phyloP scores from a whole-genome alignment of 352 stramenopile species.

The Pythium phragmitis region DNA sequence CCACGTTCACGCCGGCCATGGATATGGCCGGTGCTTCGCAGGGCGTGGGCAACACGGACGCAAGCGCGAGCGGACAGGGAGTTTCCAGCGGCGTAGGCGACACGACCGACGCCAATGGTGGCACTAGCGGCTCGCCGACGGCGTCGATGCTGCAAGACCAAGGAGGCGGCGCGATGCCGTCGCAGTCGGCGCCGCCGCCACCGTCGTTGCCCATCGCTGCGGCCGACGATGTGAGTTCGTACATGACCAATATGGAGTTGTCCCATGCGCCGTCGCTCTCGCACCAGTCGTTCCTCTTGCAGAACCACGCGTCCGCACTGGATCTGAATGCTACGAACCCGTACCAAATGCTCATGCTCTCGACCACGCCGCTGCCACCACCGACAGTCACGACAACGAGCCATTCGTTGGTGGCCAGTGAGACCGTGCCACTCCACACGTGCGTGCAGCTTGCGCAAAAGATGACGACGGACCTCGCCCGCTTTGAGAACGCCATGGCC shows the following conservation, averaged over 20 bases:
- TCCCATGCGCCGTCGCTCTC: not conserved
- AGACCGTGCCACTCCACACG: slow-evolving; percentile 14
- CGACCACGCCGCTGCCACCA: slow-evolving; percentile 14
- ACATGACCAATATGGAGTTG: slow-evolving; percentile 35
- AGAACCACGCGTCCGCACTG: slow-evolving; percentile 16
- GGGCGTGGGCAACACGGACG: not conserved
- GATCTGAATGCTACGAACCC: slow-evolving; percentile 15
- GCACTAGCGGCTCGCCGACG: slow-evolving; percentile 7
- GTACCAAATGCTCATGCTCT: slow-evolving; percentile 37
- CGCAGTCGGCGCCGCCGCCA: not conserved
- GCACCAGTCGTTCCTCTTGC: slow-evolving; percentile 19
- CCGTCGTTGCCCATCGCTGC: not conserved
- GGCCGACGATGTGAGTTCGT: slow-evolving; percentile 37
- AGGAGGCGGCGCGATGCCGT: not conserved
- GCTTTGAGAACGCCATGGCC: slow-evolving; percentile 51
- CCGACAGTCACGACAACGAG: not conserved
- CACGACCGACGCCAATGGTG: not conserved
- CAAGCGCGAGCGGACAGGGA: not conserved
- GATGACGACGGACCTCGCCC: slow-evolving; percentile 37
- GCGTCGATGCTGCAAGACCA: slow-evolving; percentile 5
- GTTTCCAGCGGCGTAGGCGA: not conserved
- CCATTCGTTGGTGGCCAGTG: not conserved
- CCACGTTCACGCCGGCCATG: slow-evolving; percentile 64
- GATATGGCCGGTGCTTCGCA: slow-evolving; percentile 33
- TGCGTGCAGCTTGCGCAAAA: slow-evolving; percentile 24